phyloP scores from a whole-genome alignment of 2,329 filamentous ascomycete species.

The Diaporthe vaccinii region DNA sequence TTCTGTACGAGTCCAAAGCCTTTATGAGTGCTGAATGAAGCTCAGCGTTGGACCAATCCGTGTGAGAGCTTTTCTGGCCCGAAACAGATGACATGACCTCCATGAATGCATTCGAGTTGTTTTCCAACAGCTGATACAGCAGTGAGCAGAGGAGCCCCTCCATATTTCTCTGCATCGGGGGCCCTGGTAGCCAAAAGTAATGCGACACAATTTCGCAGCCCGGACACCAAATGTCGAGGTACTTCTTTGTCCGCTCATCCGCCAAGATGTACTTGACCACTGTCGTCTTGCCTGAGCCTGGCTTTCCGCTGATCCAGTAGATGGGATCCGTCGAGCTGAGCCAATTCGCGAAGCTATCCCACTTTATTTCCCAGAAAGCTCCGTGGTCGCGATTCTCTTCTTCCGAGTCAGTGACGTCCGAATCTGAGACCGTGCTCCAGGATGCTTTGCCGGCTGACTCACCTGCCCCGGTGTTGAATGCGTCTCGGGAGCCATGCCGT shows the following conservation, averaged over 20 bases:
- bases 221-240: constrained; percentile 44
- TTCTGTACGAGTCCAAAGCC: neutral
- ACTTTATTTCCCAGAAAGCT: neutral
- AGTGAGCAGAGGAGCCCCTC: constrained; percentile 47
- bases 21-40: neutral
- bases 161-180: constrained; percentile 44
- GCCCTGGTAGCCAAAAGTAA: constrained; percentile 51
- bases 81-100: neutral
- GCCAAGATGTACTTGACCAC: constrained; percentile 49
- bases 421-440: neutral
- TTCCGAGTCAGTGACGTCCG: neutral
- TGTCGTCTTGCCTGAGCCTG: constrained; percentile 51
- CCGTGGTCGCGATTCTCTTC: neutral
- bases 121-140: constrained; percentile 43
- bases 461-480: neutral
- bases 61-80: constrained; percentile 18
- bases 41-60: constrained; percentile 41
- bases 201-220: constrained; percentile 42
- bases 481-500: neutral
- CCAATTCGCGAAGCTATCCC: constrained; percentile 26
- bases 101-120: neutral
- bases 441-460: neutral
- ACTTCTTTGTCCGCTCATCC: constrained; percentile 36
- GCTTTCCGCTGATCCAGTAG: constrained; percentile 52
- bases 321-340: neutral